Conservation (phyloP, 192 early-diverging fungal genomes). For the Backusella liffmaniae region DNA sequence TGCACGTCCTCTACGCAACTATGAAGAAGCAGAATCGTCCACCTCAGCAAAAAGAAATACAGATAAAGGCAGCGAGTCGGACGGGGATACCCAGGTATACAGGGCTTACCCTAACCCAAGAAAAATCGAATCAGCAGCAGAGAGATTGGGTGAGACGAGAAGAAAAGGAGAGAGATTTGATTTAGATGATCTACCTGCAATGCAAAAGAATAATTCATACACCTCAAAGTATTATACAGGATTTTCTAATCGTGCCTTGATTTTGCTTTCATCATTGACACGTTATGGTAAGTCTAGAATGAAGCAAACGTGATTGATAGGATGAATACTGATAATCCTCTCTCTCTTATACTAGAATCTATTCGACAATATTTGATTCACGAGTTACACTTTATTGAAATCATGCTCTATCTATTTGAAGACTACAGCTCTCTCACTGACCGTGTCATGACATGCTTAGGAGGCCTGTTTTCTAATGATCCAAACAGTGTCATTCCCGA, state of each 20-base stretch:
- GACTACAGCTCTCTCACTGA: constrained; percentile 16
- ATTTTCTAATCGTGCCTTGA: constrained; percentile 18
- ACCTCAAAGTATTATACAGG: background rate
- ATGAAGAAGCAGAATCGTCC: background rate
- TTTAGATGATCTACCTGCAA: background rate
- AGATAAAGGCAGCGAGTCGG: background rate
- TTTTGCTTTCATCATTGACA: constrained; percentile 16
- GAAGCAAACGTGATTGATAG: background rate
- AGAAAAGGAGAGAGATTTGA: background rate
- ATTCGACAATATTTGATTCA: constrained; percentile 22
- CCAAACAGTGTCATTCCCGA: constrained; percentile 4
- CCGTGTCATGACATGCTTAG: constrained; percentile 23
- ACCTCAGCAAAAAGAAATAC: background rate
- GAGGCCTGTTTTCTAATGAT: constrained; percentile 8
- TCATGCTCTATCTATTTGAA: constrained; percentile 29
- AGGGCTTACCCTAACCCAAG: background rate
- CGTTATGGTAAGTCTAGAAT: constrained; percentile 17
- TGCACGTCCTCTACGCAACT: background rate
- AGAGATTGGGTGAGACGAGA: constrained; percentile 4
- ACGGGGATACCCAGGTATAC: background rate
- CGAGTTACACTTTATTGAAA: constrained; percentile 23
- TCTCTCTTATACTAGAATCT: constrained; percentile 7
- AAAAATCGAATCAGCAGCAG: constrained; percentile 12
- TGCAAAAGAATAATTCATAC: background rate
- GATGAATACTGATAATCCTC: background rate